Evolutionary conservation across 2,329 filamentous ascomycete genomes (phyloP), one percentile per base, ranked within the genome.

Genomic region (Ceratocystis lukuohia): DNA sequence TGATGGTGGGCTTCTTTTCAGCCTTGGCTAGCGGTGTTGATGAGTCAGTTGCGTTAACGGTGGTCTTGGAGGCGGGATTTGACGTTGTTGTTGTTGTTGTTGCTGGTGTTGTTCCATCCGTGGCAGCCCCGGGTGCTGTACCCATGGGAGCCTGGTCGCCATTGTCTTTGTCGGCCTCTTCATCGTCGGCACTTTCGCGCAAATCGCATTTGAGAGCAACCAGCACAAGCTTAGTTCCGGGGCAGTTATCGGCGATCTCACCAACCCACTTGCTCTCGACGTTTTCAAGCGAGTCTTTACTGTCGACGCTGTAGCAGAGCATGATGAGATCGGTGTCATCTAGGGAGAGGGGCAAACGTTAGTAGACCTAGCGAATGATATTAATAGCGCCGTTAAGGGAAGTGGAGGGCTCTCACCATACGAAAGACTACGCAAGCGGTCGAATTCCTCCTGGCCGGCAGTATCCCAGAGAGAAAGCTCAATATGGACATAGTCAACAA

Each of bases 401-500:
- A 25, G 65, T 59, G 57, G 17, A 17, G n/a, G 10, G 5, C 3
- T n/a, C 71, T 62, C 74, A 81, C 92, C 94, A 77, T 99, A 99
- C 62, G 92, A 96, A 66, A 99, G 84, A 70, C 91, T 96, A 73
- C 94, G 89, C 76, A 99, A 79, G 65, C 94, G 87, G 78, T 99
- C 94, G 79, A 97, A 99, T 83, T 99, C 94, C 80, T 99, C 94
- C 78, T 99, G 94, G 30, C 94, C 94, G 48, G 94, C 94, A 0
- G 94, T 99, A 76, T 99, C 94, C 94, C 94, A 99, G 68, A 99
- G 83, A 68, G 93, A 96, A 66, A 99, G 82, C 77, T 99, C 94
- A 75, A 99, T 96, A 77, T 97, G 93, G 64, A 92, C 89, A 74
- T 88, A 92, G 75, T 99, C 94, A 75, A 99, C 94, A 76, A 96